These are phyloP conservation scores for Saitozyma podzolica DNA, from an alignment of 768 basidiomycete species.

Conservation along the genomic window DNA sequence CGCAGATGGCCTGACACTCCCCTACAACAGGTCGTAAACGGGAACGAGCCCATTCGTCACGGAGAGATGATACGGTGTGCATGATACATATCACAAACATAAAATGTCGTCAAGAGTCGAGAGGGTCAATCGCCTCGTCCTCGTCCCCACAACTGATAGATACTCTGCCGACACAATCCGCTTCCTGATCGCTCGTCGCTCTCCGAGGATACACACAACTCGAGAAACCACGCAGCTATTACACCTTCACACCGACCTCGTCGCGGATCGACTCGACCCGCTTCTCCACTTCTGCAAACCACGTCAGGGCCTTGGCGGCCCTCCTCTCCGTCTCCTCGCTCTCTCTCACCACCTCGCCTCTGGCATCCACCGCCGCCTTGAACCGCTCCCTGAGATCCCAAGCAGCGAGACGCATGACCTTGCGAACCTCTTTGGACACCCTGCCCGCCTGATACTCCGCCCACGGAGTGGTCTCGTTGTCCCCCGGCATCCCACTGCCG, in stretches of 20 bases:
- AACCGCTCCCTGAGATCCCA: conserved; percentile 88
- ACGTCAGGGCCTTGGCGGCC: conserved; percentile 69
- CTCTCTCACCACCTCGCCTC: conserved; percentile 69
- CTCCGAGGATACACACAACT: no score
- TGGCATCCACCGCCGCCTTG: conserved; percentile 74
- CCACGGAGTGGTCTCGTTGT: conserved; percentile 59
- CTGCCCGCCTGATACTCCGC: conserved; percentile 68
- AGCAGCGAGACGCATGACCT: conserved; percentile 83
- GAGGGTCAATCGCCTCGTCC: no score
- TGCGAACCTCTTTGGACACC: conserved; percentile 80
- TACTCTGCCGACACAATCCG: no score
- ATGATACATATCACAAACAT: no score
- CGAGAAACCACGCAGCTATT: not conserved
- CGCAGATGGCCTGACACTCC: no score
- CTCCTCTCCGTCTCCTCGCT: conserved; percentile 74
- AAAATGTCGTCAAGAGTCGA: no score
- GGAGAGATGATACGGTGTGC: no score
- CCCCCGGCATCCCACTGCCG: conserved; percentile 46
- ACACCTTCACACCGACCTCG: conserved; percentile 9
- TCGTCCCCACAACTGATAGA: no score
- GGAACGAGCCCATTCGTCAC: no score
- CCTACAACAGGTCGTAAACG: no score
- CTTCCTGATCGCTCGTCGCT: no score
- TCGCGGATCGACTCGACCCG: not conserved
- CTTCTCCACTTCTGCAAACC: conserved; percentile 57